A percentile compares a stretch with the other conserved stretches of the same genome.
Evolutionary conservation across 2,329 filamentous ascomycete genomes (phyloP).

Genomic region (Pleomassaria siparia): DNA sequence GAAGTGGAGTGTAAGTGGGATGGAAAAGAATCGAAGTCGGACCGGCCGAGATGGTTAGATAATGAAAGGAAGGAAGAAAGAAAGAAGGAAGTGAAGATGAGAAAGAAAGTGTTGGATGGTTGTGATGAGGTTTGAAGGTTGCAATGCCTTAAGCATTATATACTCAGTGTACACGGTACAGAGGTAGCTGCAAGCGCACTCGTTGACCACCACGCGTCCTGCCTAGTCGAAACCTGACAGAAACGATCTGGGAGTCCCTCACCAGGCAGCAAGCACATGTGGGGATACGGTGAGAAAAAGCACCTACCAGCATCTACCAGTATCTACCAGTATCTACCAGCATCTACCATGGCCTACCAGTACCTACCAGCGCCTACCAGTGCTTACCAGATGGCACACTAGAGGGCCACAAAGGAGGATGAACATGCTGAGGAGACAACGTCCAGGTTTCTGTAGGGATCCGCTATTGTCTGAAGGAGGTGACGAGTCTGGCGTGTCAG

Average conservation of each 20-base stretch:
- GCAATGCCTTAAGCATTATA: slow-evolving; percentile 1
- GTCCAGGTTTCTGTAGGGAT: background rate
- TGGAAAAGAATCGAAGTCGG: slow-evolving; percentile 5
- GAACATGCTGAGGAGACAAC: background rate
- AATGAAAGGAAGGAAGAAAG: slow-evolving; percentile 4
- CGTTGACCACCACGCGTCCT: slow-evolving; percentile 7
- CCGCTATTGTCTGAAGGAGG: background rate
- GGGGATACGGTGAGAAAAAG: background rate
- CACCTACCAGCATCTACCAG: too few species aligned
- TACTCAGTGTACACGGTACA: background rate
- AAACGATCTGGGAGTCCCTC: slow-evolving; percentile 3
- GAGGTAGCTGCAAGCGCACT: too few species aligned
- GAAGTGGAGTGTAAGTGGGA: background rate
- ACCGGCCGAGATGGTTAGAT: slow-evolving; percentile 2
- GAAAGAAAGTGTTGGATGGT: slow-evolving; percentile 3
- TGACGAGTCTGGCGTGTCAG: slow-evolving; percentile 3
- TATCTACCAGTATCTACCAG: too few species aligned
- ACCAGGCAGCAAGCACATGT: background rate
- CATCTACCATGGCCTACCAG: too few species aligned
- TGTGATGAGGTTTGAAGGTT: background rate
- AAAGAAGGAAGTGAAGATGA: too few species aligned
- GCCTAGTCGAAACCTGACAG: slow-evolving; percentile 6
- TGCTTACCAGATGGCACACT: too few species aligned
- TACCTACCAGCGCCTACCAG: too few species aligned
- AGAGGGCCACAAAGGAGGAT: background rate